Conservation (phyloP, 495 filamentous ascomycete species). For the Trichoderma erinaceum region DNA sequence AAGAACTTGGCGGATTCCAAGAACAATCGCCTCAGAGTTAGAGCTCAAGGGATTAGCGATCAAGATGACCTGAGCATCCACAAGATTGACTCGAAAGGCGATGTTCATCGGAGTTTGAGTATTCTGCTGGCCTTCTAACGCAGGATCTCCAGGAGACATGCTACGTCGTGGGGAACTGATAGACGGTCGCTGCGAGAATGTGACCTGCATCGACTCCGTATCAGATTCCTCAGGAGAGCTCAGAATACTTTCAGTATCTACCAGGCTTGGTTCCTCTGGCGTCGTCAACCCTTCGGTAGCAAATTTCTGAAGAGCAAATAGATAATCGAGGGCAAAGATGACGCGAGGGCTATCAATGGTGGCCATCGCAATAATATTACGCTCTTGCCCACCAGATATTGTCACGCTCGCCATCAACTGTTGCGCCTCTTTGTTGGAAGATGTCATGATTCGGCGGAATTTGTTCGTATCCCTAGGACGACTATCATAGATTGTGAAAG, state of each 20-base stretch:
- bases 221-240: constrained; percentile 58
- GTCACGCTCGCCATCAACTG: constrained; percentile 98
- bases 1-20: constrained; percentile 88
- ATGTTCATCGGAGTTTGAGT: constrained; percentile 50
- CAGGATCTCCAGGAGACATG: background rate
- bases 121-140: constrained; percentile 31
- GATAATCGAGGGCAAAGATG: constrained; percentile 90
- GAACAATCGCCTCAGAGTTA: constrained; percentile 90
- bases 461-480: constrained; percentile 82
- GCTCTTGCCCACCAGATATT: constrained; percentile 79
- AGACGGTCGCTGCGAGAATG: constrained; percentile 22
- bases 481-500: constrained; percentile 90
- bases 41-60: constrained; percentile 87
- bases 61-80: constrained; percentile 91
- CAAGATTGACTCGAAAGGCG: constrained; percentile 87
- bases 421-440: constrained; percentile 86
- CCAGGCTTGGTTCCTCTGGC: constrained; percentile 44
- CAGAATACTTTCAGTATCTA: constrained; percentile 48
- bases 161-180: background rate
- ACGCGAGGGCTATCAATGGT: constrained; percentile 94
- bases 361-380: constrained; percentile 80
- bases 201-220: constrained; percentile 42
- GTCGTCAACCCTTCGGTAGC: constrained; percentile 60
- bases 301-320: constrained; percentile 84
- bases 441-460: constrained; percentile 96